phyloP scores from a whole-genome alignment of 441 rosid genomes.

The Dalechampia spathulata region DNA sequence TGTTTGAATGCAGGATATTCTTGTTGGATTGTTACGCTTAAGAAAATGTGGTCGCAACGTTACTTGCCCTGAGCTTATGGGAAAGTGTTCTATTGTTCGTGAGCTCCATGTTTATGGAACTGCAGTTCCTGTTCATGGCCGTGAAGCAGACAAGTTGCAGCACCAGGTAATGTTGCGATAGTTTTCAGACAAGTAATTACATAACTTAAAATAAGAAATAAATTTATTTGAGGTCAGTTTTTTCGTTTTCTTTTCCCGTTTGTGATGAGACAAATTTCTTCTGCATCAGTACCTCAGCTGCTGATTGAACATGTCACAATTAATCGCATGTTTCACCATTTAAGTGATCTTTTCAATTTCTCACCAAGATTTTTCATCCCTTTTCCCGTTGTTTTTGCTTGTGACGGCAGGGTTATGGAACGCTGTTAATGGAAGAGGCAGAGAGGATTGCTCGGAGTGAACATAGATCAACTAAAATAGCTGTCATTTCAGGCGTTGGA shows the following conservation, averaged over 20 bases:
- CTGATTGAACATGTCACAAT: too few species aligned
- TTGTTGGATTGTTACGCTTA: conserved; percentile 88
- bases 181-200: too few species aligned
- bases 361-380: neutral
- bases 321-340: neutral
- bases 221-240: neutral
- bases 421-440: conserved; percentile 98
- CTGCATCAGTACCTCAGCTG: neutral
- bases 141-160: conserved; percentile 89
- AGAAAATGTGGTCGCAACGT: conserved; percentile 85
- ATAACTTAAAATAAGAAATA: neutral
- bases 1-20: conserved; percentile 66
- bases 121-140: conserved; percentile 98
- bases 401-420: conserved; percentile 77
- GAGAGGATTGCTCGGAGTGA: conserved; percentile 72
- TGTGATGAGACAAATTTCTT: too few species aligned
- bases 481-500: conserved; percentile 96
- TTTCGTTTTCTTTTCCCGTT: too few species aligned
- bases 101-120: conserved; percentile 99
- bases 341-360: neutral
- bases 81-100: conserved; percentile 89
- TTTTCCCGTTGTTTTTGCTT: neutral
- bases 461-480: conserved; percentile 79
- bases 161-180: conserved; percentile 66
- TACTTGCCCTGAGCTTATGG: conserved; percentile 84